Base-by-base conservation (phyloP, 2,329 filamentous ascomycete genomes). In the Neonectria ditissima region DNA sequence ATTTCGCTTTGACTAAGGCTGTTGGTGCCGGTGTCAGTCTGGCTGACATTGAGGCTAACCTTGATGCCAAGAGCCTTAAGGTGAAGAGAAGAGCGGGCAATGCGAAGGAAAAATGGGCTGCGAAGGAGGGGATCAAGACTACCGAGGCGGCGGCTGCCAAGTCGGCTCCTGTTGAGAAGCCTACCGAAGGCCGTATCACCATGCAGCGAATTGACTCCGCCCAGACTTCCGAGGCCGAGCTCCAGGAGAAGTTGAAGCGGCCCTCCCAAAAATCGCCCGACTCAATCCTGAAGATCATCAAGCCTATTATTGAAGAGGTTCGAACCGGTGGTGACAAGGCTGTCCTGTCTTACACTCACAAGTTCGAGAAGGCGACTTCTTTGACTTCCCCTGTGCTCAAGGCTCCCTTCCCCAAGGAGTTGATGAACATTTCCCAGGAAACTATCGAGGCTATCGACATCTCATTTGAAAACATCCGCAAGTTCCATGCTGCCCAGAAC, bases 261-360 rank as follows among this genome's bases (percentile, higher is more conserved):
- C 96, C 96, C 6, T 97, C 95, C 1, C 96, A 99, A 76, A 94
- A 92, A 77, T 97, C 95, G 2, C 93, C 93, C n/a, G 95, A 98
- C 22, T 89, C 92, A 62, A 97, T 99, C 70, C 90, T 98, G 82
- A 90, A 90, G 67, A 95, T 98, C 55, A 93, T 97, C 63, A 89
- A 88, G 37, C 96, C 96, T 1, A 99, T 99, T 73, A 93, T 99
- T 74, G 89, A 95, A 62, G 92, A 94, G 51, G 91, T 99, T 59
- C 92, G 90, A 59, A 85, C 88, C 45, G 89, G 92, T 34, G 96
- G 96, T 56, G 96, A 99, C 80, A 91, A 91, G 73, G 94, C 93
- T 3, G 85, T 99, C 24, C 86, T 99, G 47, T 91, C 92, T 54
- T 98, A 97, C 79, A 98, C 96, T 1, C 94, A 97, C 86, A 97